Evolutionary conservation across 805 yeast species (phyloP), one percentile per base, ranked within the genome.

Genomic region (Saccharomycopsis fermentans): DNA sequence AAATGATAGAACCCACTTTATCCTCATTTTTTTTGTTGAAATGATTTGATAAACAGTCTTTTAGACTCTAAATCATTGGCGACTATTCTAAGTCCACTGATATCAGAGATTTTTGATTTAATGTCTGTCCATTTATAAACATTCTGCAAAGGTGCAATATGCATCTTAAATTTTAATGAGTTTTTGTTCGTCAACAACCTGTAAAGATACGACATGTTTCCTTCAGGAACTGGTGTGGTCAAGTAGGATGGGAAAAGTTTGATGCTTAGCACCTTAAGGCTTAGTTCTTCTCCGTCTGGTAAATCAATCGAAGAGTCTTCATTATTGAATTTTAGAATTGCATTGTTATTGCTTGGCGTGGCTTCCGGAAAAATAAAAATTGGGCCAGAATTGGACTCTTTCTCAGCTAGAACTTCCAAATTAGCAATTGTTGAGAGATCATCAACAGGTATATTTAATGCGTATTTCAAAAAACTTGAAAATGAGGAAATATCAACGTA

Each of bases 261-360:
- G 11, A 55, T 21, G 11, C 50, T 52, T 4, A 59, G 27, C 8
- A 58, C 19, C 26, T 62, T 62, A 29, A 58, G 35, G 29, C 53
- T 55, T 21, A 37, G 32, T 54, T 39, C 27, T 27, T 32, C 17
- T 21, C 24, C 29, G 6, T 40, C 19, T 6, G 34, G 34, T 12
- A 58, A 52, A 39, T 58, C 56, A 5, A 48, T 24, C 6, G 19
- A 27, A 2, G 43, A 17, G 14, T 55, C 48, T 5, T 26, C 39
- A 26, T 19, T 47, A 34, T 56, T 57, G 51, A 29, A 79, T 2
- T 89, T 82, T 61, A 91, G 74, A 1, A 91, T 67, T 0, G 90
- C 83, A 62, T 83, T 83, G 55, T 95, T 94, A 67, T 91, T 92
- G 0, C 96, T 82, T 0, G 96, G 77, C 0, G 96, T 87, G 0